Evolutionary conservation across 108 stramenopile genomes (phyloP).

Genomic region (Pseudonitzschia multistriata): DNA sequence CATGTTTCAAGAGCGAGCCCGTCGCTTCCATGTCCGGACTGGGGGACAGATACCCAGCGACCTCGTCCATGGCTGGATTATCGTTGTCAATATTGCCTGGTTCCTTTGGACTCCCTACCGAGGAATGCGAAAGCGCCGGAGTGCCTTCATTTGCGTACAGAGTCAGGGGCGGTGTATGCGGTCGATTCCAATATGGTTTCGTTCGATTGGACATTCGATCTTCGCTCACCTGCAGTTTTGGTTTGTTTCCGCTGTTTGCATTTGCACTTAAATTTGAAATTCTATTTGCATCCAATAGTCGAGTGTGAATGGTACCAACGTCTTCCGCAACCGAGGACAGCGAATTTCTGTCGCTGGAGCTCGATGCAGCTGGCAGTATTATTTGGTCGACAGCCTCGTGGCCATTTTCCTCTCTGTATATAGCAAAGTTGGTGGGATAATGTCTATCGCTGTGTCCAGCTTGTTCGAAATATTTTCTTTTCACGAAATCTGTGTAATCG

Average conservation of each 20-base stretch:
- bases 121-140: not conserved
- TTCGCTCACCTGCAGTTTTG: not conserved
- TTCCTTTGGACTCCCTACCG: not conserved
- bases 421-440: not conserved
- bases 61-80: not conserved
- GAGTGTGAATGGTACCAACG: too few species aligned
- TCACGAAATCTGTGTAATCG: slow-evolving; percentile 8
- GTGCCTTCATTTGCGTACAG: slow-evolving; percentile 1
- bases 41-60: not conserved
- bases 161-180: slow-evolving; percentile 16
- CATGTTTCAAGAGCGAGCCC: too few species aligned
- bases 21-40: not conserved
- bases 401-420: not conserved
- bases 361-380: not conserved
- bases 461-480: slow-evolving; percentile 8
- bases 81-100: not conserved
- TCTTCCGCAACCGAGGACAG: slow-evolving; percentile 6
- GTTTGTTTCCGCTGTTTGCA: not conserved
- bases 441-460: not conserved
- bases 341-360: not conserved
- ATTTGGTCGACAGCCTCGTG: not conserved
- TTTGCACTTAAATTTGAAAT: not conserved
- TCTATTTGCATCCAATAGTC: too few species aligned
- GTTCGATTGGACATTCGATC: not conserved
- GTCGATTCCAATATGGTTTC: slow-evolving; percentile 2